These are phyloP conservation scores for Arabidopsis suecica DNA, from an alignment of 345 rosid species.

Conservation along the genomic window DNA sequence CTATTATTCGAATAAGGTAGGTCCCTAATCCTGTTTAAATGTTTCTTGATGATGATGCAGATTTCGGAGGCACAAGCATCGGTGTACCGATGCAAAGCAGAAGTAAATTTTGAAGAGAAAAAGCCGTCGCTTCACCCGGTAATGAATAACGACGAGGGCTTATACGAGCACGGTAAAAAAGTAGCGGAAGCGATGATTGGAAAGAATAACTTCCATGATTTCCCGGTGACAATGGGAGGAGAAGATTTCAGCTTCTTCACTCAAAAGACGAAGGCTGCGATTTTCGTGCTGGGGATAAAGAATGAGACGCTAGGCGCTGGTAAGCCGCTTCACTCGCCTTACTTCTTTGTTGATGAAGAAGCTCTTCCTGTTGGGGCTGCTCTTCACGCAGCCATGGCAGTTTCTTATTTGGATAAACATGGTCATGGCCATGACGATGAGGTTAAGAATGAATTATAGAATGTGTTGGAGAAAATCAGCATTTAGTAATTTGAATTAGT, in stretches of 20 bases:
- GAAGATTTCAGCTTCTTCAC: slow-evolving; percentile 81
- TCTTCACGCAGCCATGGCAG: slow-evolving; percentile 66
- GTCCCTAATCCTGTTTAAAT: not conserved
- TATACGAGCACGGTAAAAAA: slow-evolving; percentile 60
- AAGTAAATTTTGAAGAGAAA: slow-evolving; percentile 59
- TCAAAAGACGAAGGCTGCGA: slow-evolving; percentile 58
- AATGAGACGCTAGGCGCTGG: slow-evolving; percentile 62
- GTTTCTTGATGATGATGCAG: slow-evolving; percentile 44
- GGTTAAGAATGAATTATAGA: slow-evolving; percentile 39
- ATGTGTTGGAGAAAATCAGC: not conserved
- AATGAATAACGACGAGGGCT: slow-evolving; percentile 56
- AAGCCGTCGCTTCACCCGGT: slow-evolving; percentile 57
- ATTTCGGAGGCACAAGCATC: slow-evolving; percentile 66
- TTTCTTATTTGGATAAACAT: slow-evolving; percentile 60
- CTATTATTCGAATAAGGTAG: not conserved
- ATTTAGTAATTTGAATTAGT: slow-evolving; percentile 14
- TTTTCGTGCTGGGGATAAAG: slow-evolving; percentile 58
- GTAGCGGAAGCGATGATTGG: slow-evolving; percentile 65
- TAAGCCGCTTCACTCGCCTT: slow-evolving; percentile 63
- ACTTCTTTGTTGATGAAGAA: slow-evolving; percentile 66
- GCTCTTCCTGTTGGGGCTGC: slow-evolving; percentile 72
- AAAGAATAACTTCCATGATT: slow-evolving; percentile 54
- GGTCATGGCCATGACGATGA: slow-evolving; percentile 26
- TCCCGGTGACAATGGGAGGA: slow-evolving; percentile 65
- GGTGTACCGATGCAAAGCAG: slow-evolving; percentile 61